Conservation (phyloP, 345 rosid genomes). For the Salix udensis region DNA sequence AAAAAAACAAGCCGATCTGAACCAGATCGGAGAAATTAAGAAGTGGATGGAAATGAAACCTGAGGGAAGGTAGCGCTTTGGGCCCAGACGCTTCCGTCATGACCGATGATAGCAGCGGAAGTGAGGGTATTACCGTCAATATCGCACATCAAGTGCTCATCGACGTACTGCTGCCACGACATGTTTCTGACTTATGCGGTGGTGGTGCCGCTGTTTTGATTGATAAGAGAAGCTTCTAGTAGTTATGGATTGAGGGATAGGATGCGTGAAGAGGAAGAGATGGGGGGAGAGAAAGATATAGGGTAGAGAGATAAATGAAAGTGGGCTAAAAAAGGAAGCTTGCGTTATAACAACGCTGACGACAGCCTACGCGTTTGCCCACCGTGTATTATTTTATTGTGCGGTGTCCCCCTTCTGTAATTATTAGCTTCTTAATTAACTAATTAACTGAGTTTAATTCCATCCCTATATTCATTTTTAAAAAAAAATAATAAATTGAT, state of each 20-base stretch:
- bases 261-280: not conserved
- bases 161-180: slow-evolving; percentile 20
- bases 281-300: not conserved
- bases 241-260: not conserved
- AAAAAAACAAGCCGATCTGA: not conserved
- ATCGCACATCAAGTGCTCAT: slow-evolving; percentile 24
- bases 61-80: slow-evolving; percentile 19
- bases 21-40: not conserved
- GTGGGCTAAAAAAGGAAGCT: not conserved
- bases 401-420: not conserved
- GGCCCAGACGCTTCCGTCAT: slow-evolving; percentile 15
- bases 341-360: not conserved
- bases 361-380: not conserved
- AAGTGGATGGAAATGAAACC: not conserved
- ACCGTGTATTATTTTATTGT: not conserved
- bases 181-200: not conserved
- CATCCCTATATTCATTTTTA: too few relatives aligned
- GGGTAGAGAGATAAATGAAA: not conserved
- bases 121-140: slow-evolving; percentile 15
- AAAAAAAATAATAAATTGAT: too few relatives aligned
- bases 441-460: too few relatives aligned
- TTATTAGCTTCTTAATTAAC: not conserved
- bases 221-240: not conserved
- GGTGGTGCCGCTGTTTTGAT: not conserved
- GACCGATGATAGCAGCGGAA: slow-evolving; percentile 20